Base-by-base conservation (phyloP, 2,329 filamentous ascomycete species). In the Claviceps maximensis region DNA sequence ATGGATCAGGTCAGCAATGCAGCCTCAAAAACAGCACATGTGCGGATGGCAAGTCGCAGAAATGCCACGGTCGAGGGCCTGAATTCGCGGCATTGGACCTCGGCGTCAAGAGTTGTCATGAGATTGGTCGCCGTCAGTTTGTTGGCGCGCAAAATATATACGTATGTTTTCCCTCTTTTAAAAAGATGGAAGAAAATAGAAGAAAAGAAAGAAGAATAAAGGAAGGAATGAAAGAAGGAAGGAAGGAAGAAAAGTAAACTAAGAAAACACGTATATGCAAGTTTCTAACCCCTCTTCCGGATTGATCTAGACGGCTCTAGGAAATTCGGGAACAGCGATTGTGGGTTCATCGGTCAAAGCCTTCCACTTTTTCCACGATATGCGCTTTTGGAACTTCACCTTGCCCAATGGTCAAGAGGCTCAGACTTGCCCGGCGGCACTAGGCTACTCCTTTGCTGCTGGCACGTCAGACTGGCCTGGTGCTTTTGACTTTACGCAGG, bases 391-490 rank as follows among this genome's bases (percentile, higher is more conserved):
- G 65, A 76, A 76, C 0, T 95, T 96, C 63, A 67, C 71, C 3
- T 80, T 90, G 1, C 77, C 83, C 0, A 89, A 95, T 59, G 86
- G 87, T 47, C 81, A 80, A 3, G 70, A 70, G 31, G 86, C 83
- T 7, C 74, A 71, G 49, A 95, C 90, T 0, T 97, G 91, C 60
- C 84, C 89, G 3, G 90, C 90, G 0, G 89, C 89, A 0, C 72
- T 97, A 55, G 91, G 91, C 6, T 95, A 93, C 65, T 90, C 87
- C 0, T 97, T 97, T 64, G 91, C 91, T 0, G 91, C 87, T 1
- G 91, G 91, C 12, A 97, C 91, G 0, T 87, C 88, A 0, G 91
- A 97, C 65, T 89, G 91, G 6, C 90, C 91, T 0, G 91, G 91
- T 0, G 83, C 82, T 0, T 95, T 95, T 62, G 91, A 97, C 68